Evolutionary conservation across 805 yeast species (phyloP).

Genomic region (Yarrowia sp.): DNA sequence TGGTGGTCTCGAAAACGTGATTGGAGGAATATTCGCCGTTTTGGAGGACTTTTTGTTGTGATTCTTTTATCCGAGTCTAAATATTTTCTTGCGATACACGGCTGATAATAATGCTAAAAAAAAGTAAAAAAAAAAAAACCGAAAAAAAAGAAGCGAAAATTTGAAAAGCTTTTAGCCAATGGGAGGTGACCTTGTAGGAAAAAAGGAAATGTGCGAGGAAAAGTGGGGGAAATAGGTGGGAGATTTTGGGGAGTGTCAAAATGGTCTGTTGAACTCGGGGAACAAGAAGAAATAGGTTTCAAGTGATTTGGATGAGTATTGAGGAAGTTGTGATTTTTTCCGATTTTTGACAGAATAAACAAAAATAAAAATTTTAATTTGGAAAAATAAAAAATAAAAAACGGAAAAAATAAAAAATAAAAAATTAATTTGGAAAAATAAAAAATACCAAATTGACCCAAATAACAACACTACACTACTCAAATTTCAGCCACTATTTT

Average conservation of each 20-base stretch:
- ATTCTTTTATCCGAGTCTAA: background rate
- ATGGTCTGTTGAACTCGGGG: too few relatives aligned
- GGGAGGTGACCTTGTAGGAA: background rate
- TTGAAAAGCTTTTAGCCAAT: background rate
- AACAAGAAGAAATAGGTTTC: too few relatives aligned
- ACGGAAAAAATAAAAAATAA: background rate
- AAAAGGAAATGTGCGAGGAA: too few relatives aligned
- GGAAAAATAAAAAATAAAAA: too few relatives aligned
- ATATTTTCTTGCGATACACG: background rate
- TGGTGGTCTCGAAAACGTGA: background rate
- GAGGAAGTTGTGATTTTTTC: background rate
- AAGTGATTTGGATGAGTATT: too few relatives aligned
- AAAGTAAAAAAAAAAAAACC: background rate
- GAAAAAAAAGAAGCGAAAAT: background rate
- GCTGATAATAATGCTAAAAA: constrained; percentile 8
- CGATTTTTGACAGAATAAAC: background rate
- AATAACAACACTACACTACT: too few relatives aligned
- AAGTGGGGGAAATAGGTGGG: too few relatives aligned
- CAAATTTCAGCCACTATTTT: too few relatives aligned
- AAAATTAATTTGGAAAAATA: too few relatives aligned
- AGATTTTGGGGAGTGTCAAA: too few relatives aligned
- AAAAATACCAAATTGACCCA: too few relatives aligned
- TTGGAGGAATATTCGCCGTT: too few relatives aligned
- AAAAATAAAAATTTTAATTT: background rate
- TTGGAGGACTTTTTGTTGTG: background rate